phyloP scores from a whole-genome alignment of 768 basidiomycete species.

The Stropharia rugosoannulata region DNA sequence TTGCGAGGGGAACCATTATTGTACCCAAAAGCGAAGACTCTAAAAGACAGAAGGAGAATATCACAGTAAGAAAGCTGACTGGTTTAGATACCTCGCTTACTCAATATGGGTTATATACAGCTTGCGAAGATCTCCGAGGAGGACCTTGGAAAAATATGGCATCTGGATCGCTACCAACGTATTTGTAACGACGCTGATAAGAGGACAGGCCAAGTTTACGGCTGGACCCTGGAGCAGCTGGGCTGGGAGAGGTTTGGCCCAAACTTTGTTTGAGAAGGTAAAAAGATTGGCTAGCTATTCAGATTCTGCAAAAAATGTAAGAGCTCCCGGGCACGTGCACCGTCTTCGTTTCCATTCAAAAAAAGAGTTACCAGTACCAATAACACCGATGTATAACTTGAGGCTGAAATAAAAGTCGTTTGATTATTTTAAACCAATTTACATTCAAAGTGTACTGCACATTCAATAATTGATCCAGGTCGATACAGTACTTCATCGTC shows the following conservation, averaged over 20 bases:
- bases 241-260: slow-evolving; percentile 30
- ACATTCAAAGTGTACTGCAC: too few relatives aligned
- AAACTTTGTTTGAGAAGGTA: too few relatives aligned
- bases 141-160: slow-evolving; percentile 44
- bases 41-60: slow-evolving; percentile 48
- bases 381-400: too few relatives aligned
- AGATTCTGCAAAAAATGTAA: too few relatives aligned
- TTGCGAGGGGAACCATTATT: slow-evolving; percentile 40
- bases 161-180: slow-evolving; percentile 40
- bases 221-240: slow-evolving; percentile 37
- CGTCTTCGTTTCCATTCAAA: too few relatives aligned
- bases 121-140: slow-evolving; percentile 23
- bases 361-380: too few relatives aligned
- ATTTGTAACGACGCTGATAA: slow-evolving; percentile 37
- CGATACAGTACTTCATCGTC: not conserved
- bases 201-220: slow-evolving; percentile 32
- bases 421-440: too few relatives aligned
- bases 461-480: not conserved
- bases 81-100: not conserved
- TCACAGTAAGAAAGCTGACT: slow-evolving; percentile 33
- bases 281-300: too few relatives aligned
- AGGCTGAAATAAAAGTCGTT: too few relatives aligned
- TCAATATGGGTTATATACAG: not conserved
- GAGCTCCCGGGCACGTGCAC: too few relatives aligned
- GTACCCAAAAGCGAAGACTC: slow-evolving; percentile 48